Evolutionary conservation across 2,329 filamentous ascomycete genomes (phyloP), one percentile per base, ranked within the genome.

Genomic region (Colletotrichum costaricense): DNA sequence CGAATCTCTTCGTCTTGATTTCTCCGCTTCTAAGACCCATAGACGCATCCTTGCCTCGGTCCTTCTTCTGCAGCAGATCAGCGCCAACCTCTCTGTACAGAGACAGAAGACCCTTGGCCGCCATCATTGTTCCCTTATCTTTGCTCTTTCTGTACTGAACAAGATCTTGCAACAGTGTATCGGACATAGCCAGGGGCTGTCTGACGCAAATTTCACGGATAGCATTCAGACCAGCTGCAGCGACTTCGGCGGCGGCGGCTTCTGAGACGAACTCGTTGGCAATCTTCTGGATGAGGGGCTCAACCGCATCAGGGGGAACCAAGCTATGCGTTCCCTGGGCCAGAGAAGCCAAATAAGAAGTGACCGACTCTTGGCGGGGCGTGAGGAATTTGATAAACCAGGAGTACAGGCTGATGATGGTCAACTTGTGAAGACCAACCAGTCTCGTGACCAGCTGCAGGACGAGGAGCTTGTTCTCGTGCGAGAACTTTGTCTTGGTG

Each of bases 101-200:
- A 28, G 94, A 95, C 55, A 99, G 87, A 7, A 99, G 86, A 75
- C 97, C 96, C 82, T 97, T 96, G 16, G 96, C 95, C 8, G 97
- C 97, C 97, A 99, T 98, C 90, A 97, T 95, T n/a, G 97, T 94
- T 73, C 96, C 95, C 86, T 98, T 99, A 80, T 99, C 97, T 81
- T 99, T 99, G 80, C 94, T 97, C 87, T 97, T 98, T 74, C 94
- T 91, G 84, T 99, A 98, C 86, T 97, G 93, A 11, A 98, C 95
- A 65, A 99, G 85, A 86, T 99, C 97, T 82, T 99, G 96, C 35
- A 99, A 85, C n/a, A 99, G 85, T 0, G 95, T 98, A 76, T 98
- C 95, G 64, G 92, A 95, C 94, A 99, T 98, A 6, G 95, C 95
- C n/a, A 98, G 86, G 1, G 97, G 96, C 80, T 99, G 97, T 75